Base-by-base conservation (phyloP, 139 green algal genomes). In the Spirogloea muscicola region DNA sequence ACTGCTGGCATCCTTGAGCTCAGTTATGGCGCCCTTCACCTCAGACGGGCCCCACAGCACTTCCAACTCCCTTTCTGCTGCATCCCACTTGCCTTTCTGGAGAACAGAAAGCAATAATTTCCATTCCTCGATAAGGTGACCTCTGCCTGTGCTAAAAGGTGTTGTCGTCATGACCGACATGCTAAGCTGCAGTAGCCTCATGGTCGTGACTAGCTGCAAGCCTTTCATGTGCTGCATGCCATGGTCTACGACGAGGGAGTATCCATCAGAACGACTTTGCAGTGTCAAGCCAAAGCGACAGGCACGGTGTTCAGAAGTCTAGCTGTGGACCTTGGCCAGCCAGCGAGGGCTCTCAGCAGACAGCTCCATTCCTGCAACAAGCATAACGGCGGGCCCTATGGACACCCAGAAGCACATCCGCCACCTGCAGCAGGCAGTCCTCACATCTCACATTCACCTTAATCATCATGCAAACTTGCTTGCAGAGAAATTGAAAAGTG, bases 341-440 rank as follows among this genome's bases (percentile, higher is more conserved):
- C 68, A 76, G 2, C 68, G 29, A 16, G 68, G 68, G 31, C 29
- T 51, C 5, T 76, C 68, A 40, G 34, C 57, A 9, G 27, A 42
- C 4, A 69, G 51, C 29, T 69, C 51, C 68, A 76, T 69, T 18
- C 68, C 68, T 34, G 85, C 2, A 38, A 37, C 1, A 82, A 72
- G 2, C 89, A 89, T 88, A 88, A 94, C 58, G 93, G 87, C 60
- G 67, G 67, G 3, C n/a, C 34, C 1, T 87, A 88, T 2, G 83
- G 77, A 3, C 40, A 52, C 36, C 87, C 80, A 25, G 90, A 94
- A 43, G 87, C 82, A 2, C 42, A 58, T 2, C 67, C 49, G n/a
- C 75, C 65, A 37, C 85, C 86, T 49, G 79, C 82, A 37, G n/a
- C 61, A n/a, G n/a, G n/a, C n/a, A n/a, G n/a, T n/a, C n/a, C n/a